phyloP scores from a whole-genome alignment of 2,329 filamentous ascomycete genomes.

The Fusarium torreyae region DNA sequence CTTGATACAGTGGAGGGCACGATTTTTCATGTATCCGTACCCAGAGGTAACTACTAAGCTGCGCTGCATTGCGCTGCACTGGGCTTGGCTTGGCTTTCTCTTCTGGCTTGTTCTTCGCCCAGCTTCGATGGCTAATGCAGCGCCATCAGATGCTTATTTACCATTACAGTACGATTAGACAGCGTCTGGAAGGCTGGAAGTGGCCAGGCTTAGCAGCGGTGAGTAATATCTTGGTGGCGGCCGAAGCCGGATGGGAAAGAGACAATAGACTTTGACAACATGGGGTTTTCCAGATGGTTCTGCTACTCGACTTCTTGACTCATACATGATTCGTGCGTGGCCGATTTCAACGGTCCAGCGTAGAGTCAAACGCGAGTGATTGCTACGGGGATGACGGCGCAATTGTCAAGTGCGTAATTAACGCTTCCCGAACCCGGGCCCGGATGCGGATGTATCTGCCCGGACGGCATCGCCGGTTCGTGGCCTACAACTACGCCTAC shows the following conservation, averaged over 20 bases:
- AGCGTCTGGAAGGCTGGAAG: slow-evolving; percentile 2
- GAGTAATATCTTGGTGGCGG: slow-evolving; percentile 24
- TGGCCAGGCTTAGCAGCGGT: slow-evolving; percentile 25
- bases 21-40: slow-evolving; percentile 8
- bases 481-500: neutral
- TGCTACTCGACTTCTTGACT: slow-evolving; percentile 10
- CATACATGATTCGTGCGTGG: slow-evolving; percentile 21
- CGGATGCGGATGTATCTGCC: slow-evolving; percentile 13
- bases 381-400: slow-evolving; percentile 4
- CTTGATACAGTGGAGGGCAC: slow-evolving; percentile 43
- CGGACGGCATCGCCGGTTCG: slow-evolving; percentile 35
- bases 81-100: slow-evolving; percentile 16
- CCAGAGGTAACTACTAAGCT: too few species aligned
- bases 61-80: slow-evolving; percentile 1
- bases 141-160: slow-evolving; percentile 46
- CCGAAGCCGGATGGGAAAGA: slow-evolving; percentile 12
- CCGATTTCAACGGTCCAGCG: neutral
- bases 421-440: slow-evolving; percentile 17
- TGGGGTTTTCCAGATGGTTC: slow-evolving; percentile 32
- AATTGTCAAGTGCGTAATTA: slow-evolving; percentile 1
- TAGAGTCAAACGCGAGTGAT: slow-evolving; percentile 5
- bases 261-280: slow-evolving; percentile 1
- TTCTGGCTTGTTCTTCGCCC: slow-evolving; percentile 47
- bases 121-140: slow-evolving; percentile 43
- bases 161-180: slow-evolving; percentile 34